Conservation (phyloP, 495 filamentous ascomycete species). For the Xylaria flabelliformis region DNA sequence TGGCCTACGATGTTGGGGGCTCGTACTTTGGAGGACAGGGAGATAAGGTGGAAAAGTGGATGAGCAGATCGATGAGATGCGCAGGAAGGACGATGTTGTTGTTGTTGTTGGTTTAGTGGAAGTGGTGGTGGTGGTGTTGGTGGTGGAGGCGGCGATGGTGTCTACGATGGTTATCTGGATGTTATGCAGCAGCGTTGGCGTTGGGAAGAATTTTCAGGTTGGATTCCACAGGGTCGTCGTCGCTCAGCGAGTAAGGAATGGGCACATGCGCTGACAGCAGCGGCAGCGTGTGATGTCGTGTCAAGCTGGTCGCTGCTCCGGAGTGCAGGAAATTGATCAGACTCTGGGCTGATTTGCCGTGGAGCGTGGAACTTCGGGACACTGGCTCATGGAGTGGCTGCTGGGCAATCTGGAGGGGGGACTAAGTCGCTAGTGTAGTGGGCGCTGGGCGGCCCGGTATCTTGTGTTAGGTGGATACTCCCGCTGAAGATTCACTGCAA, state of each 20-base stretch:
- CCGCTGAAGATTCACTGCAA: not conserved
- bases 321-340: slow-evolving; percentile 20
- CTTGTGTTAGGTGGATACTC: slow-evolving; percentile 1
- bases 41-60: slow-evolving; percentile 21
- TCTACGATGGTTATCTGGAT: not conserved
- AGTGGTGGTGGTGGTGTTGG: no score
- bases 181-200: not conserved
- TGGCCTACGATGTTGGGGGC: slow-evolving; percentile 3
- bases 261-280: slow-evolving; percentile 31
- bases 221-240: slow-evolving; percentile 17
- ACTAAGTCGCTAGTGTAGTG: not conserved
- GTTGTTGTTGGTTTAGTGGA: not conserved
- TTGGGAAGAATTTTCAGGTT: slow-evolving; percentile 23
- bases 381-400: slow-evolving; percentile 7
- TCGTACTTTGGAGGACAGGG: not conserved
- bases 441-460: not conserved
- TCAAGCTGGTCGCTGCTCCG: slow-evolving; percentile 17
- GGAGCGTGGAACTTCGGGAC: not conserved
- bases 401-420: slow-evolving; percentile 4
- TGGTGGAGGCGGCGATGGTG: not conserved
- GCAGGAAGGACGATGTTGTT: no score
- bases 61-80: not conserved
- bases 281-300: slow-evolving; percentile 29
- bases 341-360: slow-evolving; percentile 27
- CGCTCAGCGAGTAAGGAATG: slow-evolving; percentile 30